These are phyloP conservation scores for Trichoderma cornu-damae DNA, from an alignment of 2,329 filamentous ascomycete species.

Conservation along the genomic window DNA sequence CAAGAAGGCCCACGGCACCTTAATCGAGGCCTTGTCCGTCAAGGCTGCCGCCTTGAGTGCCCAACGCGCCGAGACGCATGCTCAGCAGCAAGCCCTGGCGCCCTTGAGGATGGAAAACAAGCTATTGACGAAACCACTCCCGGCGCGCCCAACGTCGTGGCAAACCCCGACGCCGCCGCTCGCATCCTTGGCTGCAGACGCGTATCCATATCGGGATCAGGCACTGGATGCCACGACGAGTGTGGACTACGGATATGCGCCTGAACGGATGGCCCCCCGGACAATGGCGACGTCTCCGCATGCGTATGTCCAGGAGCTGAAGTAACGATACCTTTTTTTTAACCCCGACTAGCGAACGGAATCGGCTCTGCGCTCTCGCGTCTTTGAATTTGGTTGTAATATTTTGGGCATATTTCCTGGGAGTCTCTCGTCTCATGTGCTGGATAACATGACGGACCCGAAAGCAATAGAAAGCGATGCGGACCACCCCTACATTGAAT, in stretches of 20 bases:
- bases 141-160: slow-evolving; percentile 13
- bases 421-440: neutral
- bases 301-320: slow-evolving; percentile 1
- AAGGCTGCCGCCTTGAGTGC: slow-evolving; percentile 28
- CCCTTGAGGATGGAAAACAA: neutral
- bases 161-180: neutral
- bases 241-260: neutral
- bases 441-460: neutral
- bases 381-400: neutral
- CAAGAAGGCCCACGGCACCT: slow-evolving; percentile 64
- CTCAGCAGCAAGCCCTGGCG: slow-evolving; percentile 23
- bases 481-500: neutral
- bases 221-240: neutral
- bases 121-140: slow-evolving; percentile 7
- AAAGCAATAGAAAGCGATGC: slow-evolving; percentile 1
- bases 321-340: neutral
- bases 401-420: neutral
- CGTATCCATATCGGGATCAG: neutral
- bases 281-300: neutral
- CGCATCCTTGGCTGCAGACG: neutral
- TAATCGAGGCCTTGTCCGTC: slow-evolving; percentile 58
- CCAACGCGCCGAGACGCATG: slow-evolving; percentile 33
- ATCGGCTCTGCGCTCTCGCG: too few species aligned
- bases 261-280: neutral
- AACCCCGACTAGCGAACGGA: too few species aligned